phyloP scores from a whole-genome alignment of 345 rosid species.

The Eucalyptus grandis region DNA sequence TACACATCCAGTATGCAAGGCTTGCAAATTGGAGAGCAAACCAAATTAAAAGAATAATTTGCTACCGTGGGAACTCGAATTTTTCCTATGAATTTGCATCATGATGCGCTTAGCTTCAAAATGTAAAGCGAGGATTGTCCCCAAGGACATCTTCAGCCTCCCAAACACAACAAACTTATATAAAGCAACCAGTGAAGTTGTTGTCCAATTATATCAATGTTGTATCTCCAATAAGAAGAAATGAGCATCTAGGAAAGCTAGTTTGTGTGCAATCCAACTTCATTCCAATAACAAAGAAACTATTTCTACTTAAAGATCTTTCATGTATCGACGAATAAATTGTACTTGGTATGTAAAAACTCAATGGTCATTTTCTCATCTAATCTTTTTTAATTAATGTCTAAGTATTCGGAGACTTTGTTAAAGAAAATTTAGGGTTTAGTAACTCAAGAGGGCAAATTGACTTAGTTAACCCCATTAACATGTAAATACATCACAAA shows the following conservation, averaged over 20 bases:
- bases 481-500: neutral
- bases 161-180: neutral
- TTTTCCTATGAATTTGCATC: neutral
- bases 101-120: neutral
- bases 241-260: no score
- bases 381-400: no score
- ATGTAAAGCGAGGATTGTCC: neutral
- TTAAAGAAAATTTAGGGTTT: no score
- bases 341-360: rapidly evolving
- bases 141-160: neutral
- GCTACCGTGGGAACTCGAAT: neutral
- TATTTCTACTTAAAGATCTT: no score
- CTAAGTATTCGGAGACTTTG: rapidly evolving
- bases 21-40: neutral
- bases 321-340: no score
- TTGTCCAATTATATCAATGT: neutral
- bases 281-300: rapidly evolving
- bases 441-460: neutral
- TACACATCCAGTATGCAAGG: no score
- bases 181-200: neutral
- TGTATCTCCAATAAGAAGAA: no score
- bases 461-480: neutral
- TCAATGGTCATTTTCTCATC: rapidly evolving
- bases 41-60: neutral
- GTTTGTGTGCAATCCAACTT: no score